Evolutionary conservation across 495 filamentous ascomycete genomes (phyloP), one percentile per base, ranked within the genome.

Genomic region (Aspergillus avenaceus): DNA sequence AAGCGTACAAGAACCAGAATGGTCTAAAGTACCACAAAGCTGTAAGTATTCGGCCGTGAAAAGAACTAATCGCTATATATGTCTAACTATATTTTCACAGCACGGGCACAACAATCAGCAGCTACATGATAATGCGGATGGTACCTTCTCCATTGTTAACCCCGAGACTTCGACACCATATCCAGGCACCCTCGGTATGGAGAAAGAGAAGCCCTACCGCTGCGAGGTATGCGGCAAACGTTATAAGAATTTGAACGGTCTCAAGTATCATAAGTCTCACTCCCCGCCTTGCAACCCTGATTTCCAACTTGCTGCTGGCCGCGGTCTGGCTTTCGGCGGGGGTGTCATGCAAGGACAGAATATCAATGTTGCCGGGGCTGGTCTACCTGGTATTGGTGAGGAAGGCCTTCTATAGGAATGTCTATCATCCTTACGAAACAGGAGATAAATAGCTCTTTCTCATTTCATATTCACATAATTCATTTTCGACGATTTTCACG

Each of bases 1-100:
- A 99, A 75, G 93, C 93, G 12, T 99, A 99, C 69, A 99, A 99
- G 78, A 99, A 99, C 66, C 93, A 97, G 60, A 99, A 99, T 59
- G 93, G 93, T 26, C 75, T 99, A 26, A 97, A 97, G 78, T 95
- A 87, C 49, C 81, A 84, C 61, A 84, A 84, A 71, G 69, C 78
- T 64, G 84, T 87, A 76, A 69, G 83, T 76, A 28, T 42, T 37
- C 16, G 26, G 54, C 54, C 54, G 52, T n/a, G n/a, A n/a, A n/a
- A n/a, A n/a, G n/a, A n/a, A n/a, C n/a, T n/a, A n/a, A n/a, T n/a
- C n/a, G n/a, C n/a, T n/a, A n/a, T n/a, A n/a, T n/a, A n/a, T 22
- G 31, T 18, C 34, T 49, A 24, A 52, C 41, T n/a, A 13, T 22
- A 22, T 45, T 50, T 14, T 54, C 40, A 16, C 41, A 88, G 84